Conservation (phyloP, 2,329 filamentous ascomycete genomes). For the Pseudogymnoascus sp. region DNA sequence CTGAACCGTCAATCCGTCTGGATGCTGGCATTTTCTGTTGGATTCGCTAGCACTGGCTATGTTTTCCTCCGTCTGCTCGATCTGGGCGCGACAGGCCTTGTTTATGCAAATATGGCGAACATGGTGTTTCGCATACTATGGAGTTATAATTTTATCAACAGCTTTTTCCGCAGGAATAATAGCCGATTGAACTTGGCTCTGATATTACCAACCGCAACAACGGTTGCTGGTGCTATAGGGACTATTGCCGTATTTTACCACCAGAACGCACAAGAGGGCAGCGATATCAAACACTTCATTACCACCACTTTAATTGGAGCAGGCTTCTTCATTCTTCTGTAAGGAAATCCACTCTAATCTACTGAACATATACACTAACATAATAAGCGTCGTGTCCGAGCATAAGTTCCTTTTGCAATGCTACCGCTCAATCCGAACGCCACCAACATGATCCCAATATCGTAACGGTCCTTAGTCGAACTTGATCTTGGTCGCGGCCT, state of each 20-base stretch:
- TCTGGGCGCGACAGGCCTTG: conserved; percentile 70
- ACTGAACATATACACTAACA: conserved; percentile 15
- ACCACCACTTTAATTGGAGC: conserved; percentile 4
- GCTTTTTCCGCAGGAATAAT: conserved; percentile 48
- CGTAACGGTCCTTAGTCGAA: conserved; percentile 54
- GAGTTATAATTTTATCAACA: conserved; percentile 64
- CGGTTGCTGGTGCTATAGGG: conserved; percentile 37
- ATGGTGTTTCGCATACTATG: conserved; percentile 80
- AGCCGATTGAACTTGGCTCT: conserved; percentile 34
- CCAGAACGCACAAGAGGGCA: conserved; percentile 1
- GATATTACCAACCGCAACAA: conserved; percentile 37
- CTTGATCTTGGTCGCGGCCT: conserved; percentile 83
- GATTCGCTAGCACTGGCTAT: conserved; percentile 68
- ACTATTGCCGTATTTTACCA: conserved; percentile 34
- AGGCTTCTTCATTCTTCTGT: conserved; percentile 10
- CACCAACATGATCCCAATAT: conserved; percentile 10
- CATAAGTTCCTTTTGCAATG: conserved; percentile 44
- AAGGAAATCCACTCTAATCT: conserved; percentile 29
- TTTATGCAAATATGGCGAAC: conserved; percentile 81
- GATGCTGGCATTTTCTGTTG: conserved; percentile 75
- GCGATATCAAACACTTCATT: background rate
- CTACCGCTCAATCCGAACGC: conserved; percentile 32
- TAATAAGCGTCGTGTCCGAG: conserved; percentile 44
- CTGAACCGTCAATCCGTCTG: conserved; percentile 70
- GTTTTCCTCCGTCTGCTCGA: conserved; percentile 61